Percentiles rank a stretch among this genome's conserved stretches.
Evolutionary conservation across 306 rosid genomes (phyloP).

Genomic region (Quercus berberidifolia): DNA sequence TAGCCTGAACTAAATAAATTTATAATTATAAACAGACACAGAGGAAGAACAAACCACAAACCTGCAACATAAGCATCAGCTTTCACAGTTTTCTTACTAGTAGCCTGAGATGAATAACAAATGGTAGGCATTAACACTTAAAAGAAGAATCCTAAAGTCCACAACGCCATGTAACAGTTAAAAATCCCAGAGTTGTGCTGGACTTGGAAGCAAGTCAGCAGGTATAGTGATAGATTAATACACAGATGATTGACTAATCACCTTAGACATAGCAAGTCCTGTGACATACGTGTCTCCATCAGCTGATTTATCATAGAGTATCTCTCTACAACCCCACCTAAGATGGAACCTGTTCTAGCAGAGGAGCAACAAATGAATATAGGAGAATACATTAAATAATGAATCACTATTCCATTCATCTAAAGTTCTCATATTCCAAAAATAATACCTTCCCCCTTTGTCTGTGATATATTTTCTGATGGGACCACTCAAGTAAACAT

Average conservation of each 20-base stretch:
- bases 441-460: conserved; percentile 84
- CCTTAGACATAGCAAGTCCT: conserved; percentile 90
- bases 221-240: not conserved
- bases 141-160: not conserved
- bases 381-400: conserved; percentile 7
- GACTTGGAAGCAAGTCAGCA: not conserved
- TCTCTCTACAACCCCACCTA: conserved; percentile 97
- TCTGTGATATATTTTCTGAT: conserved; percentile 85
- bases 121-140: conserved; percentile 6
- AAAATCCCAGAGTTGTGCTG: not conserved
- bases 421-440: conserved; percentile 1
- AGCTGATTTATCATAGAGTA: conserved; percentile 68
- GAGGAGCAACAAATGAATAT: conserved; percentile 1
- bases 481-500: conserved; percentile 89
- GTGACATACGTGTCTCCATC: conserved; percentile 66
- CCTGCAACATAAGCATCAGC: conserved; percentile 99
- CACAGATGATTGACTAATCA: not conserved
- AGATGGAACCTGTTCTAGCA: conserved; percentile 85
- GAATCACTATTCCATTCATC: not conserved
- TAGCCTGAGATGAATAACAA: conserved; percentile 56
- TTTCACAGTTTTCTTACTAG: conserved; percentile 69
- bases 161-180: not conserved
- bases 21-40: not conserved
- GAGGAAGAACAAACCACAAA: conserved; percentile 36
- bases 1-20: conserved; percentile 10